These are phyloP conservation scores for Penicillium steckii DNA, from an alignment of 495 filamentous ascomycete genomes.

Conservation along the genomic window DNA sequence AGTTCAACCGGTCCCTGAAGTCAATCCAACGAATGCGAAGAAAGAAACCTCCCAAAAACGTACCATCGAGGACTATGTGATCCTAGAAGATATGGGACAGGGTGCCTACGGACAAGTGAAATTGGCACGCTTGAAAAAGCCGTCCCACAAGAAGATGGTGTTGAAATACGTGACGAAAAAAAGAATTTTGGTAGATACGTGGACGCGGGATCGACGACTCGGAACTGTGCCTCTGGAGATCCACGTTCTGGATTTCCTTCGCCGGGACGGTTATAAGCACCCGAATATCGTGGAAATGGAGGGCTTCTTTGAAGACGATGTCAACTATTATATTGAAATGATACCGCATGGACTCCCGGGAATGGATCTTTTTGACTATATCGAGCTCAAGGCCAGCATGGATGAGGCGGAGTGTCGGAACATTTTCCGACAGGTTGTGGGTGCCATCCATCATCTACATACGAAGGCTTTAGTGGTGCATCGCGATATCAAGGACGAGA, in stretches of 20 bases:
- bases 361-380: conserved; percentile 99
- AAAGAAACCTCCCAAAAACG: conserved; percentile 59
- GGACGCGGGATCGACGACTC: conserved; percentile 90
- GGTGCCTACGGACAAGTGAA: conserved; percentile 98
- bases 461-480: conserved; percentile 91
- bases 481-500: conserved; percentile 98
- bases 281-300: conserved; percentile 98
- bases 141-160: conserved; percentile 75
- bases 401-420: conserved; percentile 89
- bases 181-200: conserved; percentile 96
- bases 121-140: conserved; percentile 82
- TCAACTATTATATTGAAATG: conserved; percentile 99
- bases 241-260: conserved; percentile 92
- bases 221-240: conserved; percentile 98
- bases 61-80: conserved; percentile 83
- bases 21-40: conserved; percentile 27
- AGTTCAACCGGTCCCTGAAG: conserved; percentile 39
- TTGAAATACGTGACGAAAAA: conserved; percentile 98
- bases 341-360: conserved; percentile 91
- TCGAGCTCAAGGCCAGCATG: conserved; percentile 95
- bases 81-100: conserved; percentile 98
- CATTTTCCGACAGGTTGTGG: conserved; percentile 91
- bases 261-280: conserved; percentile 81
- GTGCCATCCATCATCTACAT: conserved; percentile 87
- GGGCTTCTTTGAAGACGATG: conserved; percentile 96